phyloP scores from a whole-genome alignment of 2,329 filamentous ascomycete genomes.

The Colletotrichum musicola region DNA sequence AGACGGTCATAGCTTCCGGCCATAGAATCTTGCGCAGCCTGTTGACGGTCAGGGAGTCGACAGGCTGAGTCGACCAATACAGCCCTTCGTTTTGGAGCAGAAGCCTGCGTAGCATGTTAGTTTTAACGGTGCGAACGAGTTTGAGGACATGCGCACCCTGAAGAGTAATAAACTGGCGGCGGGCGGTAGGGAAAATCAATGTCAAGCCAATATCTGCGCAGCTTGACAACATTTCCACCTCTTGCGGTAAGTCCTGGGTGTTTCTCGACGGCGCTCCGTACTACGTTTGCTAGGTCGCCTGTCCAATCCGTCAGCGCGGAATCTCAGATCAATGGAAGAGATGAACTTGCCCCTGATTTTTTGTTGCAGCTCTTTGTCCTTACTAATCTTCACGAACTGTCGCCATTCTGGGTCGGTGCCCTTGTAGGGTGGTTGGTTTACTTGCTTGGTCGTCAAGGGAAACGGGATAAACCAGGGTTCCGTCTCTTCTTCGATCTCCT shows the following conservation, averaged over 20 bases:
- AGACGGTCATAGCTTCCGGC: conserved; percentile 64
- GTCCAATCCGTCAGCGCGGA: conserved; percentile 41
- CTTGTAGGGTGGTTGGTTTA: conserved; percentile 64
- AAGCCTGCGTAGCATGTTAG: conserved; percentile 55
- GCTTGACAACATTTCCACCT: conserved; percentile 61
- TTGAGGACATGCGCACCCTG: conserved; percentile 62
- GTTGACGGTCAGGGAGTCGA: conserved; percentile 62
- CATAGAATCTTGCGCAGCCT: conserved; percentile 63
- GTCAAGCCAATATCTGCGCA: conserved; percentile 70
- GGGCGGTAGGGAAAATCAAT: conserved; percentile 70
- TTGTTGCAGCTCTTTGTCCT: conserved; percentile 61
- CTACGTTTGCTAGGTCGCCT: conserved; percentile 61
- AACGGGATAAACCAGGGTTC: conserved; percentile 71
- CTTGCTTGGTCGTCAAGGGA: conserved; percentile 66
- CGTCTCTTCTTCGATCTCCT: conserved; percentile 56
- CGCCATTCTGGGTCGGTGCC: conserved; percentile 74
- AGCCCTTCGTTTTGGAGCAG: conserved; percentile 63
- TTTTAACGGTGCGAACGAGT: background rate
- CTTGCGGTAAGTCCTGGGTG: conserved; percentile 57
- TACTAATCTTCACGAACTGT: conserved; percentile 69
- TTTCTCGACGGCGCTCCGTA: conserved; percentile 55
- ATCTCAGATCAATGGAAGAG: conserved; percentile 19
- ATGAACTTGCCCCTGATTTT: conserved; percentile 50
- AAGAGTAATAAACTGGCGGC: conserved; percentile 70
- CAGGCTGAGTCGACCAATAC: conserved; percentile 59